Conservation (phyloP, 306 rosid genomes). For the Echinosophora koreensis region DNA sequence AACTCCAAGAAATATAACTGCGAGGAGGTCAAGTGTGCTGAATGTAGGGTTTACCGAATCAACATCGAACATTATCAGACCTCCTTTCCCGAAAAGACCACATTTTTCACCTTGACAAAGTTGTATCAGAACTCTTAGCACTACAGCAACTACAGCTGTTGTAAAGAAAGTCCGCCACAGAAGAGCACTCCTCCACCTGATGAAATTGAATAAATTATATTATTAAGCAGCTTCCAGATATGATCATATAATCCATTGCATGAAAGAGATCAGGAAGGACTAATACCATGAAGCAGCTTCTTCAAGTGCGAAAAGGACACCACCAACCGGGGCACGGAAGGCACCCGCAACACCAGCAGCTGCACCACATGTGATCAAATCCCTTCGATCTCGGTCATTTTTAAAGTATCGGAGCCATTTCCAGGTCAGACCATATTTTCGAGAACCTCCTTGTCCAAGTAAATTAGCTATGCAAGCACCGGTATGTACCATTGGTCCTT, state of each 20-base stretch:
- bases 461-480: conserved; percentile 84
- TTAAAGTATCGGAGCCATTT: conserved; percentile 78
- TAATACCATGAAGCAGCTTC: conserved; percentile 88
- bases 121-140: conserved; percentile 63
- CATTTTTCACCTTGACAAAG: conserved; percentile 66
- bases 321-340: conserved; percentile 90
- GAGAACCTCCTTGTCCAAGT: conserved; percentile 88
- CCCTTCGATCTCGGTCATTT: conserved; percentile 81
- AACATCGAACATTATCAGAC: conserved; percentile 76
- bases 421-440: conserved; percentile 74
- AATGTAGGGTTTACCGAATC: conserved; percentile 59
- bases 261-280: not conserved
- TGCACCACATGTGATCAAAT: conserved; percentile 86
- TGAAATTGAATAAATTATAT: no score
- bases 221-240: no score
- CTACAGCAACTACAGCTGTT: conserved; percentile 82
- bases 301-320: conserved; percentile 90
- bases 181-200: conserved; percentile 90
- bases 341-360: conserved; percentile 96
- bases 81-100: conserved; percentile 89
- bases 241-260: not conserved
- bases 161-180: conserved; percentile 86
- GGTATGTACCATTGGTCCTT: conserved; percentile 93
- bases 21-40: conserved; percentile 60
- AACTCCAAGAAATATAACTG: conserved; percentile 68